Evolutionary conservation across 2,329 filamentous ascomycete species (phyloP).

Genomic region (Stagonosporopsis cucurbitacearum): DNA sequence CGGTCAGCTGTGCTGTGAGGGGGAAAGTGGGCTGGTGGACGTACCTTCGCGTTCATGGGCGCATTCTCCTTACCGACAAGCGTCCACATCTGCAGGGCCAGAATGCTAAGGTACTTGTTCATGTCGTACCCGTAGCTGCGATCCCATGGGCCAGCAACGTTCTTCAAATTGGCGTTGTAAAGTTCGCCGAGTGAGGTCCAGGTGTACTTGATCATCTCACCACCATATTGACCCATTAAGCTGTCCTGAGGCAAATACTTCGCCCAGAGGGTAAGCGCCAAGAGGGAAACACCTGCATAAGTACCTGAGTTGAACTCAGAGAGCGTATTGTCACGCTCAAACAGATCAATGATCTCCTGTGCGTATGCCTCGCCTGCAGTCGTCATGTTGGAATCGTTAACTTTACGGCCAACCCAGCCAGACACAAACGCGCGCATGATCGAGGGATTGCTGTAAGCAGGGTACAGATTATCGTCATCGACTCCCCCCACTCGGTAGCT

Average conservation of each 20-base stretch:
- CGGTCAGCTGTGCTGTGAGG: not conserved
- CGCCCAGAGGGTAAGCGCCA: constrained; percentile 64
- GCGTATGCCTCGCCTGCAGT: constrained; percentile 63
- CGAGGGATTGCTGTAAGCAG: constrained; percentile 65
- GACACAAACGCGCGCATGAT: constrained; percentile 69
- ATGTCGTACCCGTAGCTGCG: constrained; percentile 69
- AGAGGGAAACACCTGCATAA: constrained; percentile 68
- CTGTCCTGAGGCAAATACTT: constrained; percentile 64
- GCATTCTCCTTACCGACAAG: constrained; percentile 58
- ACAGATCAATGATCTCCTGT: constrained; percentile 62
- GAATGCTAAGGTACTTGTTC: constrained; percentile 66
- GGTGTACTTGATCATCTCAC: constrained; percentile 59
- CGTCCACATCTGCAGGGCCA: constrained; percentile 66
- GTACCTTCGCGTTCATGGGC: constrained; percentile 43
- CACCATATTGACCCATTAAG: constrained; percentile 60
- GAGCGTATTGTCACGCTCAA: constrained; percentile 62
- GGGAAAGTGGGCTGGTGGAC: not conserved
- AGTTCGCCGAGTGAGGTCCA: constrained; percentile 61
- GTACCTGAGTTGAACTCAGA: constrained; percentile 70
- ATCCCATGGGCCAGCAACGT: constrained; percentile 70
- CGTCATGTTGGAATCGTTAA: constrained; percentile 66
- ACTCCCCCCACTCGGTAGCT: constrained; percentile 67
- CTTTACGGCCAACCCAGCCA: constrained; percentile 63
- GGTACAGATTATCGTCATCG: constrained; percentile 67
- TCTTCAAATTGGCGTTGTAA: constrained; percentile 65